Conservation (phyloP, 192 early-diverging fungal genomes). For the Podila clonocystis region DNA sequence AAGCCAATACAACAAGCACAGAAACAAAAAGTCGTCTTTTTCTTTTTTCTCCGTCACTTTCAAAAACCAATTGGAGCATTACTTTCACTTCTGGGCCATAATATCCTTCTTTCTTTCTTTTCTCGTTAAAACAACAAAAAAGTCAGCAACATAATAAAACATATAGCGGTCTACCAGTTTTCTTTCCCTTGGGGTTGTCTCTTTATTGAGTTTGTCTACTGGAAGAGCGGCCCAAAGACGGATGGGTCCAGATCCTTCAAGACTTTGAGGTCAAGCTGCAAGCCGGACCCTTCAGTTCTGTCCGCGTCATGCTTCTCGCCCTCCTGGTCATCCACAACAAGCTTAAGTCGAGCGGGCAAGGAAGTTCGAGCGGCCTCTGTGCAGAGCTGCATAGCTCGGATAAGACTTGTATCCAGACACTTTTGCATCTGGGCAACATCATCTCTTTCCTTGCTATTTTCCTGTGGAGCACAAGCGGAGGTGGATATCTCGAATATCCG, state of each 20-base stretch:
- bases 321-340: background rate
- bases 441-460: background rate
- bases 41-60: too few species aligned
- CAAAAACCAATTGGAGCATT: too few species aligned
- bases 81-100: background rate
- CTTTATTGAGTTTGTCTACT: background rate
- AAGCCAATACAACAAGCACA: background rate
- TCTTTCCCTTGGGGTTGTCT: background rate
- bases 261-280: constrained; percentile 16
- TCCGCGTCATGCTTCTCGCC: background rate
- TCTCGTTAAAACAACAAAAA: background rate
- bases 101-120: constrained; percentile 1
- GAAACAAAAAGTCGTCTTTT: background rate
- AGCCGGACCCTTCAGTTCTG: background rate
- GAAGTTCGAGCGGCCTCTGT: constrained; percentile 5
- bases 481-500: constrained; percentile 4
- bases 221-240: constrained; percentile 28
- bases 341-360: background rate
- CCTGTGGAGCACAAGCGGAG: background rate
- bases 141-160: background rate
- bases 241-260: constrained; percentile 16
- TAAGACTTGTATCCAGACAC: constrained; percentile 17
- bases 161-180: background rate
- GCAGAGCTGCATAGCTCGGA: constrained; percentile 10
- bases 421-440: constrained; percentile 8